Conservation (phyloP, 345 rosid genomes). For the Lepidium didymum region DNA sequence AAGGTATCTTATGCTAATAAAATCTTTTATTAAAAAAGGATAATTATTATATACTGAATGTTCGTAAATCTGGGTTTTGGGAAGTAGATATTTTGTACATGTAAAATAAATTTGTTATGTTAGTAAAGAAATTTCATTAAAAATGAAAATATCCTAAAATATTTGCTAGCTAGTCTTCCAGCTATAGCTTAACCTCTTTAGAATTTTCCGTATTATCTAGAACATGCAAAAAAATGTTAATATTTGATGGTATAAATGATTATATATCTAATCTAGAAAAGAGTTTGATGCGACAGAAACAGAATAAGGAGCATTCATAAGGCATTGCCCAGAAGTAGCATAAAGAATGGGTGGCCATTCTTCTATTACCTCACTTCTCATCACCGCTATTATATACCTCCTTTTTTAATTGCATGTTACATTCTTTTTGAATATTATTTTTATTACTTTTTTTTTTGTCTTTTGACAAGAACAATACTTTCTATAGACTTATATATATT, state of each 20-base stretch:
- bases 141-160: not conserved
- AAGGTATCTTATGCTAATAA: too few species aligned
- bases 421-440: not conserved
- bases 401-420: not conserved
- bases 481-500: too few species aligned
- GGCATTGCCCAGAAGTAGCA: slow-evolving; percentile 19
- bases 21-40: too few species aligned
- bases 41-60: too few species aligned
- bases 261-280: not conserved
- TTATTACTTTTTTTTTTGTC: not conserved
- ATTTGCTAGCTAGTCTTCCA: not conserved
- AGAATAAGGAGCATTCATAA: slow-evolving; percentile 7
- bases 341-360: slow-evolving; percentile 6
- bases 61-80: not conserved
- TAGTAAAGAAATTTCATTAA: not conserved
- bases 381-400: not conserved
- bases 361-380: slow-evolving; percentile 1
- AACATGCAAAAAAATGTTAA: too few species aligned
- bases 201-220: too few species aligned
- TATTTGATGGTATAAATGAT: not conserved
- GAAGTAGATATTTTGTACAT: too few species aligned
- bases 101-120: not conserved
- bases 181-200: not conserved
- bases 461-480: not conserved
- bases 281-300: not conserved